These are phyloP conservation scores for Coemansia sp. DNA, from an alignment of 192 early-diverging fungal species.

Conservation along the genomic window DNA sequence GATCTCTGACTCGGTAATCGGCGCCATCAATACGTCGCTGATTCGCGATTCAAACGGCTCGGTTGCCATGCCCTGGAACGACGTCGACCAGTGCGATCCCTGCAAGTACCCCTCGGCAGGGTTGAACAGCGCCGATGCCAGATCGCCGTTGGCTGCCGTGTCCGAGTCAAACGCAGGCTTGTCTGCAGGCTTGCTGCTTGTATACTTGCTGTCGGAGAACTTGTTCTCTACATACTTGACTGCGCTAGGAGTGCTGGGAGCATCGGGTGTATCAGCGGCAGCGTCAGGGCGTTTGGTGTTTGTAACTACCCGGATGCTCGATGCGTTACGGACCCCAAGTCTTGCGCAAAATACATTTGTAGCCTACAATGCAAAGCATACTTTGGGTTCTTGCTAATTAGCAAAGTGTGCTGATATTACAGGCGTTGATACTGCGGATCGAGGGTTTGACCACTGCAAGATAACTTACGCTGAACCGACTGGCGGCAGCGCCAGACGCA, in stretches of 20 bases:
- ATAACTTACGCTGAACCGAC: not conserved
- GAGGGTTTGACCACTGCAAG: not conserved
- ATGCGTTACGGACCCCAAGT: not conserved
- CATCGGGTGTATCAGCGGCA: not conserved
- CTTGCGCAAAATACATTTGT: not conserved
- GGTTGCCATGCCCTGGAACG: slow-evolving; percentile 70
- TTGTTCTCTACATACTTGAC: too few relatives aligned
- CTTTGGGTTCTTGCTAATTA: not conserved
- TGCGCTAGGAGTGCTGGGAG: not conserved
- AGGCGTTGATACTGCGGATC: slow-evolving; percentile 1
- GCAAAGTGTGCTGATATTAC: not conserved
- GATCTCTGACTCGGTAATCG: slow-evolving; percentile 73
- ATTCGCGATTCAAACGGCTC: slow-evolving; percentile 74
- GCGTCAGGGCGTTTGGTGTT: not conserved
- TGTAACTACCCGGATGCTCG: slow-evolving; percentile 8
- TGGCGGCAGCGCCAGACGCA: not conserved
- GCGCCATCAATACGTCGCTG: slow-evolving; percentile 68
- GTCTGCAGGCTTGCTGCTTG: not conserved
- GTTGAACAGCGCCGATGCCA: slow-evolving; percentile 39
- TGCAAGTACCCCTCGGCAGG: slow-evolving; percentile 44
- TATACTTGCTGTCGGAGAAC: not conserved
- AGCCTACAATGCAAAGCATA: not conserved
- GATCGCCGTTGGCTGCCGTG: slow-evolving; percentile 12
- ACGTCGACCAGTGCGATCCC: slow-evolving; percentile 63
- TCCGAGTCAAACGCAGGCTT: not conserved